phyloP scores from a whole-genome alignment of 2,329 filamentous ascomycete species.

The Neofusicoccum sp. region DNA sequence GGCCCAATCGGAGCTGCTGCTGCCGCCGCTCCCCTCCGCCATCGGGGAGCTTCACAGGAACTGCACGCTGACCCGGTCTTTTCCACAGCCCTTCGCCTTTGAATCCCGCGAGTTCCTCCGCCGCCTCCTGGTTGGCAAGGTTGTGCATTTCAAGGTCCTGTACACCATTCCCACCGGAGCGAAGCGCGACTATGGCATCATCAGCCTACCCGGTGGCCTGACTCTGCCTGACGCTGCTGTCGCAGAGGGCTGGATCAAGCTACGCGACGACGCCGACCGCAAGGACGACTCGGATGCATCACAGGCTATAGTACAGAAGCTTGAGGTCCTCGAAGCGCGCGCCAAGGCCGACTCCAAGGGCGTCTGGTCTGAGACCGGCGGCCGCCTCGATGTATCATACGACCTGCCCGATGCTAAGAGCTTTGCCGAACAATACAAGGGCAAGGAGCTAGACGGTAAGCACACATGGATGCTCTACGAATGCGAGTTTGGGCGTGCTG shows the following conservation, averaged over 20 bases:
- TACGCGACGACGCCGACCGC: slow-evolving; percentile 90
- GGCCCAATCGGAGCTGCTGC: neutral
- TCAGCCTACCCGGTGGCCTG: slow-evolving; percentile 61
- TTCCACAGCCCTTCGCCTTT: slow-evolving; percentile 72
- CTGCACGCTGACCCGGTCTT: neutral
- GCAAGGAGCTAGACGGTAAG: slow-evolving; percentile 73
- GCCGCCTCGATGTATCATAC: slow-evolving; percentile 74
- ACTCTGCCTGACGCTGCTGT: slow-evolving; percentile 80
- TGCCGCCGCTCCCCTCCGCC: neutral
- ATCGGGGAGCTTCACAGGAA: neutral
- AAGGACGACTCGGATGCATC: slow-evolving; percentile 85
- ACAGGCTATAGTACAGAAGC: slow-evolving; percentile 69
- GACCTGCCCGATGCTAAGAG: slow-evolving; percentile 75
- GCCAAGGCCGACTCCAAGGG: slow-evolving; percentile 81
- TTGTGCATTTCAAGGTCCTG: slow-evolving; percentile 79
- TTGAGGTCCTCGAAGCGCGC: slow-evolving; percentile 75
- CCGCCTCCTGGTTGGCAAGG: slow-evolving; percentile 80
- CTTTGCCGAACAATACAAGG: slow-evolving; percentile 83
- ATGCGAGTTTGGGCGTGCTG: slow-evolving; percentile 21
- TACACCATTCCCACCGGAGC: slow-evolving; percentile 80
- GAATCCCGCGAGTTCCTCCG: slow-evolving; percentile 93
- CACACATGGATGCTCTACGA: neutral
- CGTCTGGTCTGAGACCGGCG: slow-evolving; percentile 71
- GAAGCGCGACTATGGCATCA: slow-evolving; percentile 84
- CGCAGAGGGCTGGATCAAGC: slow-evolving; percentile 87